A percentile compares a stretch with the other conserved stretches of the same genome.
Conservation (phyloP, 805 yeast genomes). For the Candida nonsorbophila region DNA sequence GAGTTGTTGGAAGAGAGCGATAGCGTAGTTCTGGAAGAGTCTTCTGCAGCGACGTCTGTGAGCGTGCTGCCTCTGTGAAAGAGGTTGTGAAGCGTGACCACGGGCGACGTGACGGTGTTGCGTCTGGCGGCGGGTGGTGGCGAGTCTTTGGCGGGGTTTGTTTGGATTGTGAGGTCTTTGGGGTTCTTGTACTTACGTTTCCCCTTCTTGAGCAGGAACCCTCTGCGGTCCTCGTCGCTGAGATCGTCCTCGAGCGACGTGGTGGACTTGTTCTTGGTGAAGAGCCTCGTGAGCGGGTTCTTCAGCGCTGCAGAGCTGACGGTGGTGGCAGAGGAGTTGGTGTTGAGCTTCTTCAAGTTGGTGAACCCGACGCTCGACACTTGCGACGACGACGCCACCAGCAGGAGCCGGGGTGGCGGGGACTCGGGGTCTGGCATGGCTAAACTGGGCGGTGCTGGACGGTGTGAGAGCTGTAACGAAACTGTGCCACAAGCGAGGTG, state of each 20-base stretch:
- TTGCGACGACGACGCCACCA: slow-evolving; percentile 11
- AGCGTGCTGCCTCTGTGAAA: slow-evolving; percentile 22
- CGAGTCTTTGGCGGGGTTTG: slow-evolving; percentile 9
- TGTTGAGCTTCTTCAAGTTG: slow-evolving; percentile 23
- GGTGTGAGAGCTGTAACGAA: too few relatives aligned
- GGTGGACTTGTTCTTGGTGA: slow-evolving; percentile 22
- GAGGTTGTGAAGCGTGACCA: slow-evolving; percentile 25
- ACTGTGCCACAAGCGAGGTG: too few relatives aligned
- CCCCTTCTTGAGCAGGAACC: slow-evolving; percentile 4
- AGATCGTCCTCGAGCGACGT: slow-evolving; percentile 9
- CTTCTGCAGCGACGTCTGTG: background rate
- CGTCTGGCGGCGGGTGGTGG: slow-evolving; percentile 10
- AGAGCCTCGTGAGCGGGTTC: slow-evolving; percentile 23
- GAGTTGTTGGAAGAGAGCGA: slow-evolving; percentile 30
- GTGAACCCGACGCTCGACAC: slow-evolving; percentile 27
- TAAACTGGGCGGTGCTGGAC: too few relatives aligned
- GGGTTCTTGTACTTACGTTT: slow-evolving; percentile 4
- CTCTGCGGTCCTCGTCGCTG: too few relatives aligned
- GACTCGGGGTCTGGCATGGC: background rate
- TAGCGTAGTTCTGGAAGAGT: slow-evolving; percentile 16
- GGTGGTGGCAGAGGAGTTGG: slow-evolving; percentile 21
- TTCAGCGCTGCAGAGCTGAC: slow-evolving; percentile 14
- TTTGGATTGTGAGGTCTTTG: slow-evolving; percentile 26
- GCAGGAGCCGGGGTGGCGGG: background rate
- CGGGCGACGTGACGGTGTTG: slow-evolving; percentile 25